Percentiles rank a stretch among this genome's conserved stretches.
These are phyloP conservation scores for Zostera marina DNA, from an alignment of 116 monocot species.

Conservation along the genomic window DNA sequence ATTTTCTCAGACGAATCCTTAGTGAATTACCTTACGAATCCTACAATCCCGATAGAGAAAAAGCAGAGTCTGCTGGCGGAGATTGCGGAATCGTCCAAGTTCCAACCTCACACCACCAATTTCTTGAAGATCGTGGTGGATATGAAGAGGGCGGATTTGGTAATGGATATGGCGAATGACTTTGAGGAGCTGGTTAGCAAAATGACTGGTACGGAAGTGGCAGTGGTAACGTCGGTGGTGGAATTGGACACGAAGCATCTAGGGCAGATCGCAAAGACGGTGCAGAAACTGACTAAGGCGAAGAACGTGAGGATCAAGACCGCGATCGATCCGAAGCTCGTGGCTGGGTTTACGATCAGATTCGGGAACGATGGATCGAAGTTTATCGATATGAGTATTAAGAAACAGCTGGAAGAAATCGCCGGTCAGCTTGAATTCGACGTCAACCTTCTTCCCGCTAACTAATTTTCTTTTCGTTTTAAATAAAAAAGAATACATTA, in stretches of 20 bases:
- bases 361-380: constrained; percentile 60
- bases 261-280: constrained; percentile 51
- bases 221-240: constrained; percentile 74
- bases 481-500: no score
- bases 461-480: neutral
- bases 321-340: constrained; percentile 45
- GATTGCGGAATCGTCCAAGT: constrained; percentile 21
- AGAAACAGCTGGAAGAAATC: constrained; percentile 86
- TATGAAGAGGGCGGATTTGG: constrained; percentile 30
- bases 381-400: constrained; percentile 85
- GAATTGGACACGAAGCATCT: constrained; percentile 52
- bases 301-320: constrained; percentile 77
- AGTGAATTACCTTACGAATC: constrained; percentile 47
- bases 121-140: constrained; percentile 69
- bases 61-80: constrained; percentile 40
- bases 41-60: constrained; percentile 31
- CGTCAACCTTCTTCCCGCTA: constrained; percentile 6
- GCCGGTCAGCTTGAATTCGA: constrained; percentile 49
- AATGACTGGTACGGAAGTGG: constrained; percentile 76
- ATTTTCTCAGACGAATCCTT: constrained; percentile 31
- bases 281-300: constrained; percentile 61
- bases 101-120: constrained; percentile 50
- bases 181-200: constrained; percentile 48
- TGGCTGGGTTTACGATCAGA: constrained; percentile 79
- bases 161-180: constrained; percentile 55